phyloP scores from a whole-genome alignment of 768 basidiomycete species.

The Termitomyces bulborhizus region DNA sequence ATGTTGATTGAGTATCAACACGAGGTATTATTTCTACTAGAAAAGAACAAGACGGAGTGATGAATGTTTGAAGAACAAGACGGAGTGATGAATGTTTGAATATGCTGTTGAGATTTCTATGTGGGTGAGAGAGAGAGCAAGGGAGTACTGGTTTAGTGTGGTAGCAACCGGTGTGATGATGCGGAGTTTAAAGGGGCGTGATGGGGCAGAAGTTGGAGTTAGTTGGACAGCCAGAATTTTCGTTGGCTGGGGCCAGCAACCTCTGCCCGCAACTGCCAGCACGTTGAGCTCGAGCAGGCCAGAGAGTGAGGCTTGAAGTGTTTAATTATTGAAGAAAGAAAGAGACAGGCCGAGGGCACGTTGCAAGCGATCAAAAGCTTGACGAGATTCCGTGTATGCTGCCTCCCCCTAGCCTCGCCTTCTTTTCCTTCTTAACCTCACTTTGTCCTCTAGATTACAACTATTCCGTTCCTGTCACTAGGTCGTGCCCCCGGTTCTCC shows the following conservation, averaged over 20 bases:
- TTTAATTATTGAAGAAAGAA: slow-evolving; percentile 40
- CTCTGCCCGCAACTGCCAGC: slow-evolving; percentile 1
- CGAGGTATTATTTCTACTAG: slow-evolving; percentile 3
- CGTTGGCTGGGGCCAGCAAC: slow-evolving; percentile 5
- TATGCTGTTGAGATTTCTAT: no score
- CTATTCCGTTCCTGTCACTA: slow-evolving; percentile 23
- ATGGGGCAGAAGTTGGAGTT: slow-evolving; percentile 13
- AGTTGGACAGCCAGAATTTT: slow-evolving; percentile 16
- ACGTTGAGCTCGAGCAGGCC: not conserved
- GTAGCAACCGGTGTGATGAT: not conserved
- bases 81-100: no score
- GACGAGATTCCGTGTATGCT: slow-evolving; percentile 34
- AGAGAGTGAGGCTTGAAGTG: not conserved
- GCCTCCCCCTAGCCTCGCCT: slow-evolving; percentile 59
- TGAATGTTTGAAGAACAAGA: not conserved
- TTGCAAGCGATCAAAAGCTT: slow-evolving; percentile 73
- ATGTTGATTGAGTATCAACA: slow-evolving; percentile 9
- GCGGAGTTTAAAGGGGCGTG: slow-evolving; percentile 26
- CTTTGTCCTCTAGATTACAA: slow-evolving; percentile 22
- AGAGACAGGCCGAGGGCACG: slow-evolving; percentile 49
- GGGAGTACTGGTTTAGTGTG: no score
- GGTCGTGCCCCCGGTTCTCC: slow-evolving; percentile 17
- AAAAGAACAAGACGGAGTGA: not conserved
- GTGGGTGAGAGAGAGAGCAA: no score
- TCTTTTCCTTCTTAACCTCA: slow-evolving; percentile 43